A percentile compares a stretch with the other conserved stretches of the same genome.
Conservation (phyloP, 371 early-diverging fungal species). For the Haplosporangium sp. region DNA sequence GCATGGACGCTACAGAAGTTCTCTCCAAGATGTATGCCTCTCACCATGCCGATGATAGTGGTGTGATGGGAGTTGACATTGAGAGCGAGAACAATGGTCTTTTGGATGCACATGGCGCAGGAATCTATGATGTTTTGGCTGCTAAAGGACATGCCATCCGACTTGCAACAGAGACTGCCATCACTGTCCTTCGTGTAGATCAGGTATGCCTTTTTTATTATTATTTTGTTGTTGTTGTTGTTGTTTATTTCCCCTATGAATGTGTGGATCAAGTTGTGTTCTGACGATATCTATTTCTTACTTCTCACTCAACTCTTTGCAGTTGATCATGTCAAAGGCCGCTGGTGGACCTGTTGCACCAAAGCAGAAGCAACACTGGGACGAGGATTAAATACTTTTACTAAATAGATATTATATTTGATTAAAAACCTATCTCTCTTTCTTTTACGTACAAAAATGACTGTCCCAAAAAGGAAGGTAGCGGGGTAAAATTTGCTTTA, state of each 20-base stretch:
- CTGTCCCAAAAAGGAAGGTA: slow-evolving; percentile 10
- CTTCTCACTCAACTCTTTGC: slow-evolving; percentile 6
- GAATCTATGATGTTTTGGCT: slow-evolving; percentile 83
- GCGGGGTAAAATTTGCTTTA: slow-evolving; percentile 12
- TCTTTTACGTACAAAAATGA: neutral
- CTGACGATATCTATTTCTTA: slow-evolving; percentile 1
- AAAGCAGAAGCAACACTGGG: slow-evolving; percentile 92
- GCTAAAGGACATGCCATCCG: slow-evolving; percentile 91
- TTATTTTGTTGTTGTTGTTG: neutral
- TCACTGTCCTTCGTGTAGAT: slow-evolving; percentile 95
- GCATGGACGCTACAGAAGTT: slow-evolving; percentile 94
- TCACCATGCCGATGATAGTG: slow-evolving; percentile 81
- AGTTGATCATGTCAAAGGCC: slow-evolving; percentile 98
- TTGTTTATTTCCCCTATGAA: neutral
- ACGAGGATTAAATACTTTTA: slow-evolving; percentile 80
- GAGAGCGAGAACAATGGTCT: slow-evolving; percentile 80
- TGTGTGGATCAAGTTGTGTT: neutral
- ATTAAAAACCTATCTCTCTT: too few relatives aligned
- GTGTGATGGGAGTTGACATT: slow-evolving; percentile 57
- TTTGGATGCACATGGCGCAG: slow-evolving; percentile 82
- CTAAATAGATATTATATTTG: neutral
- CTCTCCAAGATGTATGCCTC: slow-evolving; percentile 95
- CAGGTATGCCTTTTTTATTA: slow-evolving; percentile 66
- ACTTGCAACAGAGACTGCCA: slow-evolving; percentile 93
- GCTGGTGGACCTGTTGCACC: slow-evolving; percentile 97